These are phyloP conservation scores for Aspergillus sp. DNA, from an alignment of 2,329 filamentous ascomycete genomes.

Conservation along the genomic window DNA sequence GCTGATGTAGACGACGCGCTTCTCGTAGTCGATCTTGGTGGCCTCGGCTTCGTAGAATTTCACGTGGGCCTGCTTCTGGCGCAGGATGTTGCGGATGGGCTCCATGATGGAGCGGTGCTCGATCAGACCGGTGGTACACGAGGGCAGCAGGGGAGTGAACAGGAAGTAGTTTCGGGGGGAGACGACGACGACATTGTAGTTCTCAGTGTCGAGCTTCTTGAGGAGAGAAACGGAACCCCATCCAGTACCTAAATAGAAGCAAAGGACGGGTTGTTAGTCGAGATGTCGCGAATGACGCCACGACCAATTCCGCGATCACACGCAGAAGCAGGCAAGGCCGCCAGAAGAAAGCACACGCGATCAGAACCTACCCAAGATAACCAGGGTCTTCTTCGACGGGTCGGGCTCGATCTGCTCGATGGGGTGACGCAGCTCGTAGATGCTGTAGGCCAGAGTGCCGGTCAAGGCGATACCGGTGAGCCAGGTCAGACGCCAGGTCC, in stretches of 20 bases:
- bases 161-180: constrained; percentile 99
- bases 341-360: background rate
- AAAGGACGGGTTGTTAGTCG: background rate
- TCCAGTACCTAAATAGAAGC: constrained; percentile 69
- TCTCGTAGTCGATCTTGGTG: constrained; percentile 89
- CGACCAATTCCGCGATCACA: background rate
- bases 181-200: constrained; percentile 98
- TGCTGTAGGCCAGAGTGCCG: constrained; percentile 73
- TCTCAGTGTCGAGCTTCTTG: constrained; percentile 97
- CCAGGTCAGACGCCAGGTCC: constrained; percentile 81
- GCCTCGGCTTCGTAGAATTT: constrained; percentile 98
- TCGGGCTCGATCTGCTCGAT: constrained; percentile 75
- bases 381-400: constrained; percentile 92
- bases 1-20: constrained; percentile 82
- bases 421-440: constrained; percentile 81
- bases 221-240: constrained; percentile 96
- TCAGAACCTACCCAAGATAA: constrained; percentile 73
- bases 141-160: constrained; percentile 95
- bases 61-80: constrained; percentile 88
- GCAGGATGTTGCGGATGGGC: constrained; percentile 91
- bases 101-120: constrained; percentile 99
- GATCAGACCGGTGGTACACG: constrained; percentile 94
- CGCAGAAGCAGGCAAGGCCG: background rate
- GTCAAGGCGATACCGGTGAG: constrained; percentile 68
- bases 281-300: background rate